Base-by-base conservation (phyloP, 208 protist species). In the Naegleria lovaniensis region DNA sequence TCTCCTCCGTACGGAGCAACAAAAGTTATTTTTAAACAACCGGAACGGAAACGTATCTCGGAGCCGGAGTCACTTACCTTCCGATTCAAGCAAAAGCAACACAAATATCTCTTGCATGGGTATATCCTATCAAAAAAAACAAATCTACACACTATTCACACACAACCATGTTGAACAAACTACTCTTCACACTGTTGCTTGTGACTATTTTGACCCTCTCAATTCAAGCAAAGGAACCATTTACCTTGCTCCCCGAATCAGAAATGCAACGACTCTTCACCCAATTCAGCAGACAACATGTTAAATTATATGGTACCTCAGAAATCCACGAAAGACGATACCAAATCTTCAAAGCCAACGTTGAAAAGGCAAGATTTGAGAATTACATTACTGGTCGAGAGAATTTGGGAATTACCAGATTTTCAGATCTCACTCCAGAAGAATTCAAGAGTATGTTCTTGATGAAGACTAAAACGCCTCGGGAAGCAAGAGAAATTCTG, bases 401-500 rank as follows among this genome's bases (percentile, higher is more conserved):
- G 4, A 33, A 38, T 33, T 41, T 38, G 9, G 83, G 83, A n/a
- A 22, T 85, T 48, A 85, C 83, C 39, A 85, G n/a, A 43, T 85
- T 85, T 38, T 85, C 83, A 48, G 83, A 85, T 48, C 22, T 85
- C 36, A 43, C 25, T 4, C 19, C 9, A 13, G 9, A 38, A n/a
- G 83, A 85, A 85, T 85, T 85, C n/a, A 85, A 48, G 39, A 48
- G 36, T 6, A 85, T 19, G 38, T 85, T 38, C 83, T 48, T 85
- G 39, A 85, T 85, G 83, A 39, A 39, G 15, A 11, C 16, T 38
- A 41, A 48, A 15, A 85, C 83, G 3, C 83, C 83, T 16, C 5
- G 15, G 51, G 9, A 58, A 58, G 51, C 51, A 58, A 58, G 51
- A 58, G 75, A 83, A 38, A 5, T 83, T 38, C 16, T 83, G 33